Conservation (phyloP, 176 grass and related monocot genomes). For the Hordeum vulgare region DNA sequence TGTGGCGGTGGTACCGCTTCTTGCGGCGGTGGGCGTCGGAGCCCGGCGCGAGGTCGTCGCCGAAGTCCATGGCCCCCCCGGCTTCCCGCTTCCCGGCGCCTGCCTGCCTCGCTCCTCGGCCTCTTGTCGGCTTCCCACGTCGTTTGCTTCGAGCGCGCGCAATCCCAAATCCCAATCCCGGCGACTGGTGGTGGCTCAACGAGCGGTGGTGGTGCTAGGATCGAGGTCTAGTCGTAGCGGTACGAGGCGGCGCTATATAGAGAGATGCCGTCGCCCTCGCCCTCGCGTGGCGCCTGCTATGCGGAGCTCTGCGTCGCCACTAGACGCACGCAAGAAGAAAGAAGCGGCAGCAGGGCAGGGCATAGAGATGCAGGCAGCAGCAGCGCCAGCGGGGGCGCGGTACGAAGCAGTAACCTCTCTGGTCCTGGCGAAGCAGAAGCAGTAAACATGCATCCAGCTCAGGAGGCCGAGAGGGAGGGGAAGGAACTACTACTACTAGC, state of each 20-base stretch:
- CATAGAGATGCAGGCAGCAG: neutral
- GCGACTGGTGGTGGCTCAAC: neutral
- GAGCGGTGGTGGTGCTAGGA: neutral
- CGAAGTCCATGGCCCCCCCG: constrained; percentile 70
- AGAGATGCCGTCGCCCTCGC: neutral
- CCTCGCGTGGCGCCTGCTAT: neutral
- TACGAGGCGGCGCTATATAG: constrained; percentile 24
- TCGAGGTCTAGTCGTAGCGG: neutral
- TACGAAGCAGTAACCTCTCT: constrained; percentile 31
- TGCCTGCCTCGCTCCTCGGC: neutral
- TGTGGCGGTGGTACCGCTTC: constrained; percentile 95
- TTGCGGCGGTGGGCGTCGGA: constrained; percentile 64
- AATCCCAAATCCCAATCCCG: neutral
- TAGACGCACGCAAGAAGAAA: neutral
- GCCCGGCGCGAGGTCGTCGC: constrained; percentile 43
- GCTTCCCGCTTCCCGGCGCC: neutral
- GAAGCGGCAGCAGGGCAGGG: neutral
- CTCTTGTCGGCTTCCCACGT: neutral
- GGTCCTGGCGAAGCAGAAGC: constrained; percentile 27
- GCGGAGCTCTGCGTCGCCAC: neutral
- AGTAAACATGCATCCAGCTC: constrained; percentile 20
- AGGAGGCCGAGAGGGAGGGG: neutral
- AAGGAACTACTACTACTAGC: neutral
- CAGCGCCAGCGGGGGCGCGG: neutral
- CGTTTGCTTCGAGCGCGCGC: neutral